A percentile compares a stretch with the other conserved stretches of the same genome.
phyloP scores from a whole-genome alignment of 2,329 filamentous ascomycete species.

The Ceratocystis albifundus region DNA sequence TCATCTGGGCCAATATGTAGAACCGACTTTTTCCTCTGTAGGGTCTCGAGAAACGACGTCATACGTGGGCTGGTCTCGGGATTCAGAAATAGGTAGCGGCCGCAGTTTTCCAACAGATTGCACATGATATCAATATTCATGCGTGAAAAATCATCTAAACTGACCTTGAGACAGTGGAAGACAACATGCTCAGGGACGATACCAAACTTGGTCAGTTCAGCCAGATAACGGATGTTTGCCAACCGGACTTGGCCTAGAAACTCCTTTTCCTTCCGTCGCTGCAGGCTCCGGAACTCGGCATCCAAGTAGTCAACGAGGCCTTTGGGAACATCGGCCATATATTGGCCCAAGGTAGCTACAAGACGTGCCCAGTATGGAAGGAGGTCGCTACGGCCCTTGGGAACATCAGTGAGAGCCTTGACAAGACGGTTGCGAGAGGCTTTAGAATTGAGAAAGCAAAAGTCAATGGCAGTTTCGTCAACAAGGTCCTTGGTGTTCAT shows the following conservation, averaged over 20 bases:
- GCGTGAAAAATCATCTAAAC: conserved; percentile 89
- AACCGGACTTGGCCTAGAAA: conserved; percentile 89
- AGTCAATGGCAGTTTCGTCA: conserved; percentile 87
- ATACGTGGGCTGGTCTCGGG: conserved; percentile 88
- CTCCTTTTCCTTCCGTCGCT: conserved; percentile 94
- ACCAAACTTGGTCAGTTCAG: conserved; percentile 94
- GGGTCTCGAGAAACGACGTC: conserved; percentile 83
- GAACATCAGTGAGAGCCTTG: conserved; percentile 86
- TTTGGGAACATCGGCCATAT: conserved; percentile 89
- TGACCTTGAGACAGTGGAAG: conserved; percentile 96
- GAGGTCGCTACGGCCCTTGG: conserved; percentile 84
- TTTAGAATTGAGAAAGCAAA: conserved; percentile 97
- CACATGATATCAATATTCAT: conserved; percentile 99
- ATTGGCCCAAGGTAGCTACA: conserved; percentile 82
- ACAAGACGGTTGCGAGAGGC: conserved; percentile 88
- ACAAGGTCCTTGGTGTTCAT: conserved; percentile 83
- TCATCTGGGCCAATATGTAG: conserved; percentile 93
- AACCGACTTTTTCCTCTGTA: conserved; percentile 90
- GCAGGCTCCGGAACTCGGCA: conserved; percentile 90
- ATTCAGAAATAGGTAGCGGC: conserved; percentile 83
- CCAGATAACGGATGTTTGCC: conserved; percentile 92
- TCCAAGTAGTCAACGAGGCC: conserved; percentile 85
- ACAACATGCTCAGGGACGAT: conserved; percentile 97
- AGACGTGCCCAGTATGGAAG: conserved; percentile 85
- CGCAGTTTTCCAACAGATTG: conserved; percentile 90